Percentiles rank a stretch among this genome's conserved stretches.
Evolutionary conservation across 495 filamentous ascomycete genomes (phyloP).

Genomic region (Aspergillus olivimuriae): DNA sequence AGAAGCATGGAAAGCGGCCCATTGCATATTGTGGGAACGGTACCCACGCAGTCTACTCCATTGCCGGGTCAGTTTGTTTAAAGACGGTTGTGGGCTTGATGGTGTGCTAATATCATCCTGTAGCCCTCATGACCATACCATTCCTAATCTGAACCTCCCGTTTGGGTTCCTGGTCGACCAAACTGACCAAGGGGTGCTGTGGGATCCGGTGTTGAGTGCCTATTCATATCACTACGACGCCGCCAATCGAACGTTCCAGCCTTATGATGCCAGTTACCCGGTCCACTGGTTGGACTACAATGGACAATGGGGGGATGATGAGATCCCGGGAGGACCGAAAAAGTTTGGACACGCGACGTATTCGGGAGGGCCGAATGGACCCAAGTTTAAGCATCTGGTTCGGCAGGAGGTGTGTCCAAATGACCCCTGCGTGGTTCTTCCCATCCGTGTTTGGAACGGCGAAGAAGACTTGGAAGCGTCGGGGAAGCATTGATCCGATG

Average conservation of each 20-base stretch:
- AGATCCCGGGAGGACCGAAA: conserved; percentile 44
- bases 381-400: conserved; percentile 45
- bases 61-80: too few species aligned
- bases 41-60: conserved; percentile 55
- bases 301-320: conserved; percentile 53
- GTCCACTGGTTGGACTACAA: conserved; percentile 46
- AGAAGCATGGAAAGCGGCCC: conserved; percentile 47
- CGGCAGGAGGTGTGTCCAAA: conserved; percentile 40
- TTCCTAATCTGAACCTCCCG: conserved; percentile 60
- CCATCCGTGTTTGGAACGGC: conserved; percentile 21
- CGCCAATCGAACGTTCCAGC: conserved; percentile 30
- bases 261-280: conserved; percentile 36
- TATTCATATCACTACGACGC: conserved; percentile 46
- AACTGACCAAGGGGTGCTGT: conserved; percentile 47
- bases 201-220: conserved; percentile 47
- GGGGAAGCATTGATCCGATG: not conserved
- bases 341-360: conserved; percentile 47
- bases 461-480: not conserved
- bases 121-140: conserved; percentile 50
- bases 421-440: conserved; percentile 28
- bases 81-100: too few species aligned
- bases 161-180: conserved; percentile 56
- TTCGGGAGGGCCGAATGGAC: conserved; percentile 48
- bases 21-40: conserved; percentile 50
- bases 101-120: not conserved